phyloP scores from a whole-genome alignment of 768 basidiomycete genomes.

The Termitomyces sp. region DNA sequence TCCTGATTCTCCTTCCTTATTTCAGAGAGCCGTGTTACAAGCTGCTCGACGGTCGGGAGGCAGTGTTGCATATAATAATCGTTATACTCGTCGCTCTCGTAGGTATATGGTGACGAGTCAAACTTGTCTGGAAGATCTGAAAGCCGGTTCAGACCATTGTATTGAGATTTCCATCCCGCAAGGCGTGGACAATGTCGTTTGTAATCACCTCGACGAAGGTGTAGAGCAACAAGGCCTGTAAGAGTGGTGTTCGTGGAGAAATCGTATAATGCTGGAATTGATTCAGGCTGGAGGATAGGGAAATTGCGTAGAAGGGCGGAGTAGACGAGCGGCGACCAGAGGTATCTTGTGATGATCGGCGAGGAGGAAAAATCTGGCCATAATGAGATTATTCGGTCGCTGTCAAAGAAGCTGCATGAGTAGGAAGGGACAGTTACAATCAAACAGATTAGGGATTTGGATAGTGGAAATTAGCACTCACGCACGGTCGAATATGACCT shows the following conservation, averaged over 20 bases:
- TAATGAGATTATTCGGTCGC: conserved; percentile 38
- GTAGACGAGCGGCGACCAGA: conserved; percentile 62
- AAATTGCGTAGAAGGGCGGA: conserved; percentile 49
- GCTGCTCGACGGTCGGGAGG: conserved; percentile 33
- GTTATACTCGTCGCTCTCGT: conserved; percentile 15
- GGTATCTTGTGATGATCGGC: conserved; percentile 48
- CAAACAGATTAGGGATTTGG: neutral
- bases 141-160: conserved; percentile 50
- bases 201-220: conserved; percentile 58
- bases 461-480: conserved; percentile 25
- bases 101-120: conserved; percentile 21
- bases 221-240: conserved; percentile 48
- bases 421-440: conserved; percentile 36
- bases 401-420: conserved; percentile 49
- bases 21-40: conserved; percentile 31
- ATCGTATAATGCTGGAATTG: conserved; percentile 20
- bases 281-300: conserved; percentile 33
- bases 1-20: conserved; percentile 26
- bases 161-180: conserved; percentile 37
- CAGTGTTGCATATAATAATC: conserved; percentile 36
- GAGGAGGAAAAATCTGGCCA: conserved; percentile 43
- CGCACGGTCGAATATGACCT: conserved; percentile 46
- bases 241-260: conserved; percentile 25
- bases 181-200: conserved; percentile 51
- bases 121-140: conserved; percentile 40